Evolutionary conservation across 441 rosid species (phyloP), one percentile per base, ranked within the genome.

Genomic region (Hura crepitans): DNA sequence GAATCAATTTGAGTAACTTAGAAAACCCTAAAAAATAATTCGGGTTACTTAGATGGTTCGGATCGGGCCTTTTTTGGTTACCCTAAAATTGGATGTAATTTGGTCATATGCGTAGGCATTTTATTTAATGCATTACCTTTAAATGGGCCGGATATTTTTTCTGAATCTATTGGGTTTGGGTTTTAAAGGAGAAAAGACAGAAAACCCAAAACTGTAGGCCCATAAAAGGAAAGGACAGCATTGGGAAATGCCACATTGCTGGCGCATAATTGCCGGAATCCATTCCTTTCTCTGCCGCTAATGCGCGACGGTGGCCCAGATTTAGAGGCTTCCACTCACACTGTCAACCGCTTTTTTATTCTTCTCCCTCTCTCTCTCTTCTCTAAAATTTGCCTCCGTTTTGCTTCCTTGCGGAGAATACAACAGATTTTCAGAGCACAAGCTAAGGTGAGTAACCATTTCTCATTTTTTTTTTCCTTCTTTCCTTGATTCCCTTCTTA

Each of bases 291-390:
- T 6, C 22, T 25, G 42, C 54, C 6, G 68, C 72, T 6, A 12
- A 51, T 12, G 58, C 25, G 23, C 72, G 62, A 69, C 75, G 79
- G 80, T 72, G 82, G 77, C 79, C 87, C 87, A 79, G 81, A 81
- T 73, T 83, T 75, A 39, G 68, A 68, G 83, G 86, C 74, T 75
- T 60, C 73, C 17, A 47, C 62, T 65, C 46, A 30, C 71, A 11
- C 53, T 57, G 23, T 57, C 62, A 10, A 47, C 80, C 71, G 77
- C 72, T 62, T 66, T 57, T 64, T 37, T 60, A n/a, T n/a, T 47
- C 28, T 22, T 23, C 9, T 9, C 4, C 35, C 23, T 18, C 22
- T 50, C 37, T 57, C 56, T 46, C 68, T 30, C 72, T 57, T 70
- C 65, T 17, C 30, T 56, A 54, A 18, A 58, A 30, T 8, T 8